Conservation (phyloP, 2,329 filamentous ascomycete genomes). For the Hymenoscyphus occultus region DNA sequence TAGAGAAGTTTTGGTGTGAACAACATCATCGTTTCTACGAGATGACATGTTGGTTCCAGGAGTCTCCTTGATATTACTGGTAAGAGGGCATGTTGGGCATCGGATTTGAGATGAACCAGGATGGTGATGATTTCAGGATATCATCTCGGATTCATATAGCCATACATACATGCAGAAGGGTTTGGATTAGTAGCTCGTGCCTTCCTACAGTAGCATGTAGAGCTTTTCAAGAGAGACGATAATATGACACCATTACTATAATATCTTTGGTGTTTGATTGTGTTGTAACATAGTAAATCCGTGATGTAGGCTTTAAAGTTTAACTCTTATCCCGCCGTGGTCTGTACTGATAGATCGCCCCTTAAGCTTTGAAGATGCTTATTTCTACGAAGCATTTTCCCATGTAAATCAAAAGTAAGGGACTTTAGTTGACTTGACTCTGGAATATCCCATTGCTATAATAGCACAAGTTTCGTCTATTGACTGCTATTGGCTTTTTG, state of each 20-base stretch:
- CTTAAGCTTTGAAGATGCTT: no score
- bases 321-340: no score
- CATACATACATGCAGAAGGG: neutral
- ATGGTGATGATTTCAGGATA: neutral
- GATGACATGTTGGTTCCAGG: constrained; percentile 15
- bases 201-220: neutral
- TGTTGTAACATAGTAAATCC: no score
- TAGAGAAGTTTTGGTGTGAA: constrained; percentile 21
- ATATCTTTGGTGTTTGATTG: no score
- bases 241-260: neutral
- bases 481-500: no score
- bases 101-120: neutral
- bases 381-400: no score
- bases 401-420: no score
- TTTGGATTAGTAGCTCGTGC: neutral
- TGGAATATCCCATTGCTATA: no score
- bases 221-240: neutral
- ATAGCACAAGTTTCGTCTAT: no score
- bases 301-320: no score
- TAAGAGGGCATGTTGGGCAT: neutral
- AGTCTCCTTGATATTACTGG: neutral
- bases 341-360: no score
- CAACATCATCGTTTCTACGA: constrained; percentile 16
- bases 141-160: neutral
- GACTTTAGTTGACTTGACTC: no score